A percentile compares a stretch with the other conserved stretches of the same genome.
phyloP scores from a whole-genome alignment of 495 filamentous ascomycete species.

The Bombardia bombarda region DNA sequence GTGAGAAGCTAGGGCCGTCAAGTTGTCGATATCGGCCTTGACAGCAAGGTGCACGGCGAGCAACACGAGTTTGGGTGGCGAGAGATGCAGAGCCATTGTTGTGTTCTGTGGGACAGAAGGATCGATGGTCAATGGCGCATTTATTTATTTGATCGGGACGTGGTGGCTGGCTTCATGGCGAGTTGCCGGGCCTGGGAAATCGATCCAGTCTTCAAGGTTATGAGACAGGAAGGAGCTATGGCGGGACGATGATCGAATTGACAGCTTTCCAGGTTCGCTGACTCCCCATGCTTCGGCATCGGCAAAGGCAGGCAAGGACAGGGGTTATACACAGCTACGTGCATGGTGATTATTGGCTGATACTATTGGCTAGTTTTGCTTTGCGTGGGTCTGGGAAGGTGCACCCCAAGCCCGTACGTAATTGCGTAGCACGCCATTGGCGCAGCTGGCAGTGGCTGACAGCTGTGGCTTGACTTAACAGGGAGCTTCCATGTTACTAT shows the following conservation, averaged over 20 bases:
- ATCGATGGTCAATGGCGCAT: slow-evolving; percentile 22
- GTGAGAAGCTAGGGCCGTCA: slow-evolving; percentile 54
- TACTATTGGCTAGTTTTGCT: too few relatives aligned
- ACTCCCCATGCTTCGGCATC: too few relatives aligned
- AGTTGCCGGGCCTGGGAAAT: not conserved
- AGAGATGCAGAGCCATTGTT: slow-evolving; percentile 39
- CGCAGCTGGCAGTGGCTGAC: not conserved
- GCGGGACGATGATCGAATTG: not conserved
- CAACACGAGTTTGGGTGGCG: slow-evolving; percentile 52
- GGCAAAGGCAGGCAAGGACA: too few relatives aligned
- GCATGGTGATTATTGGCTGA: too few relatives aligned
- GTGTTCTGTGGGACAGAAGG: not conserved
- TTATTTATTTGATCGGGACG: slow-evolving; percentile 11
- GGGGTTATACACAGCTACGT: too few relatives aligned
- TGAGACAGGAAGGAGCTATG: not conserved
- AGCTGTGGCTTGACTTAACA: slow-evolving; percentile 1
- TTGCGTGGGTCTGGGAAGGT: not conserved
- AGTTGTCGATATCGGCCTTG: slow-evolving; percentile 48
- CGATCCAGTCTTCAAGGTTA: not conserved
- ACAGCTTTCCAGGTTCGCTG: not conserved
- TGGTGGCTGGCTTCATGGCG: slow-evolving; percentile 6
- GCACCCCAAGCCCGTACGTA: too few relatives aligned
- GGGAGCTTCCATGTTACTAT: not conserved
- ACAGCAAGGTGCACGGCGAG: slow-evolving; percentile 55
- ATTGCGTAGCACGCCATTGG: too few relatives aligned